Conservation (phyloP, 2,329 filamentous ascomycete genomes). For the Paramyrothecium sp. region DNA sequence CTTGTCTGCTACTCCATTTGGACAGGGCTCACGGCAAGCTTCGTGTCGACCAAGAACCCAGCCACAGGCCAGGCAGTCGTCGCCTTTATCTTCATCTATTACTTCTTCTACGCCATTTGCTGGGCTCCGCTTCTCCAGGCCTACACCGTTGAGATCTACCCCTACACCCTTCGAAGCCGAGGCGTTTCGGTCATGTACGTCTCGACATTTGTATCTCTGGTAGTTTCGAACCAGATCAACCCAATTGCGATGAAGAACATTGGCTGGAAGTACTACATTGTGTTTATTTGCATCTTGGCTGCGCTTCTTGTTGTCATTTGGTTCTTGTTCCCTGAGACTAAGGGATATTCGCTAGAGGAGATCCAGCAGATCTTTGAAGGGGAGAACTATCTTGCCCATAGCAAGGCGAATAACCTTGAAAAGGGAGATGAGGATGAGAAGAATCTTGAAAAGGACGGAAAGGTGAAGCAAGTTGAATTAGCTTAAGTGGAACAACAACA, state of each 20-base stretch:
- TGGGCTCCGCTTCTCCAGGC: conserved; percentile 45
- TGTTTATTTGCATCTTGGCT: conserved; percentile 33
- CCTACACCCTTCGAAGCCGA: conserved; percentile 17
- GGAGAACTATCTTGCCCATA: not conserved
- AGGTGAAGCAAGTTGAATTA: not conserved
- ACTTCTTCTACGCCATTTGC: conserved; percentile 42
- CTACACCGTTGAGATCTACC: conserved; percentile 39
- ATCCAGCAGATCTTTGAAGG: conserved; percentile 27
- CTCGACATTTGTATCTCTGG: conserved; percentile 15
- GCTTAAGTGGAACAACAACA: not conserved
- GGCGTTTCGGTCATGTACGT: conserved; percentile 17
- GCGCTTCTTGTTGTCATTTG: conserved; percentile 30
- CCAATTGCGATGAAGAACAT: conserved; percentile 36
- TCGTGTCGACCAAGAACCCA: not conserved
- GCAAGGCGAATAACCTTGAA: not conserved
- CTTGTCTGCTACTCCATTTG: not conserved
- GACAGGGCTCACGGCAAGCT: not conserved
- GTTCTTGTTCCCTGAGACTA: conserved; percentile 34
- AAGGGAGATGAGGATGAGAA: not conserved
- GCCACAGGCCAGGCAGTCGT: conserved; percentile 29
- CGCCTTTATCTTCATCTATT: conserved; percentile 46
- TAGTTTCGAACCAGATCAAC: conserved; percentile 37
- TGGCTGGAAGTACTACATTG: conserved; percentile 38
- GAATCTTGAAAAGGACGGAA: not conserved
- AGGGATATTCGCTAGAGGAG: conserved; percentile 26